phyloP scores from a whole-genome alignment of 345 rosid genomes.

The Citrus cavaleriei region DNA sequence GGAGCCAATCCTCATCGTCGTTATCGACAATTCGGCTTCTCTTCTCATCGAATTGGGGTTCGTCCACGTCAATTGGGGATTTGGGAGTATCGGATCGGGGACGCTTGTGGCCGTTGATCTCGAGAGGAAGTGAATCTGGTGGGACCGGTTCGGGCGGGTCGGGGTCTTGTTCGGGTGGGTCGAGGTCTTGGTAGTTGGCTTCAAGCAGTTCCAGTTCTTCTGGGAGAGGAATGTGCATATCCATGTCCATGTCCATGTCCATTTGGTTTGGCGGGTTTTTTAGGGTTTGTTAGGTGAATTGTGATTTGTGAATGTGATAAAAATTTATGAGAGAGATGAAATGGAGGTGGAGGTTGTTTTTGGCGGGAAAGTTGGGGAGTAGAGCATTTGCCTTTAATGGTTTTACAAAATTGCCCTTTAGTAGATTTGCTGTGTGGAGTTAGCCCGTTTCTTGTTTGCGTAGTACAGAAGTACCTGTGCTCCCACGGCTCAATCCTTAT shows the following conservation, averaged over 20 bases:
- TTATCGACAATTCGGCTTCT: slow-evolving; percentile 36
- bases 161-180: slow-evolving; percentile 34
- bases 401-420: background rate
- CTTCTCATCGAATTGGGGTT: slow-evolving; percentile 39
- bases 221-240: slow-evolving; percentile 65
- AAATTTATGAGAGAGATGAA: background rate
- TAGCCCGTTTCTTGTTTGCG: too few species aligned
- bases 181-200: slow-evolving; percentile 19
- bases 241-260: background rate
- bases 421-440: background rate
- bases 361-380: slow-evolving; percentile 9
- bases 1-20: slow-evolving; percentile 63
- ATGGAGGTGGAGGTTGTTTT: background rate
- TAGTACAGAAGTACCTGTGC: too few species aligned
- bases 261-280: background rate
- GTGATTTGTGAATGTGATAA: background rate
- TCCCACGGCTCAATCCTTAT: too few species aligned
- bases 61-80: slow-evolving; percentile 18
- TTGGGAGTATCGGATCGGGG: slow-evolving; percentile 27
- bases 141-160: slow-evolving; percentile 32
- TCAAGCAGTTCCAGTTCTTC: slow-evolving; percentile 87
- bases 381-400: too few species aligned
- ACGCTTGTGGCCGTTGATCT: slow-evolving; percentile 48
- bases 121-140: slow-evolving; percentile 16
- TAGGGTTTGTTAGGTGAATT: background rate